A percentile compares a stretch with the other conserved stretches of the same genome.
phyloP scores from a whole-genome alignment of 2,329 filamentous ascomycete species.

The Exophiala spinifera region DNA sequence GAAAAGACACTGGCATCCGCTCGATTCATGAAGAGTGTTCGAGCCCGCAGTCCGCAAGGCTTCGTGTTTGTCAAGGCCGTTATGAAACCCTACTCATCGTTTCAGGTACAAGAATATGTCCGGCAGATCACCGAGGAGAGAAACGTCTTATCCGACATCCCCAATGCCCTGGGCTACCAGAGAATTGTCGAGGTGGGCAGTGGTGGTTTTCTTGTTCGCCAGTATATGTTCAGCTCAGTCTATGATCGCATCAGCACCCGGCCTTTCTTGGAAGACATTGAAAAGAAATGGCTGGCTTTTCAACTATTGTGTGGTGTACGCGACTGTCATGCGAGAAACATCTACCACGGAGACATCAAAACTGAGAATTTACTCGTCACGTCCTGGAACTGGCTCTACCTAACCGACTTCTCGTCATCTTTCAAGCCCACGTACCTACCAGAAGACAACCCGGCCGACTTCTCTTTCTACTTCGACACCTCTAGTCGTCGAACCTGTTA shows the following conservation, averaged over 20 bases:
- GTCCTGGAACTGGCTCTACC: constrained; percentile 98
- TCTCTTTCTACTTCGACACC: constrained; percentile 96
- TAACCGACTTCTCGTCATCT: constrained; percentile 93
- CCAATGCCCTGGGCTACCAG: constrained; percentile 88
- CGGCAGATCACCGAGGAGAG: constrained; percentile 77
- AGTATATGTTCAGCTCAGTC: constrained; percentile 92
- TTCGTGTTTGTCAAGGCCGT: constrained; percentile 92
- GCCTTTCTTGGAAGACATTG: constrained; percentile 93
- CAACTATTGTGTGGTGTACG: constrained; percentile 88
- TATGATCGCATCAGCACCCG: constrained; percentile 95
- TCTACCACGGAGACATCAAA: constrained; percentile 98
- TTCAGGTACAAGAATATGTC: constrained; percentile 77
- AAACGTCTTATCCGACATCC: constrained; percentile 72
- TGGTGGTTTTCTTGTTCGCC: constrained; percentile 87
- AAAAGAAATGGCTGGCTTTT: constrained; percentile 98
- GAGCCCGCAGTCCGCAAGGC: constrained; percentile 84
- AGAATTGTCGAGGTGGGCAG: constrained; percentile 86
- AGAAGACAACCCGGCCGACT: constrained; percentile 94
- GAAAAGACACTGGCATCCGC: constrained; percentile 89
- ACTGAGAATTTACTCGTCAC: constrained; percentile 95
- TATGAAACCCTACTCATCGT: constrained; percentile 82
- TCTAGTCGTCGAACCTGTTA: constrained; percentile 91
- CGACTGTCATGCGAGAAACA: constrained; percentile 82
- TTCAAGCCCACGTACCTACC: constrained; percentile 94
- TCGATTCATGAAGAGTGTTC: constrained; percentile 94